Base-by-base conservation (phyloP, 1,139 yeast species). In the Geotrichum siamense region DNA sequence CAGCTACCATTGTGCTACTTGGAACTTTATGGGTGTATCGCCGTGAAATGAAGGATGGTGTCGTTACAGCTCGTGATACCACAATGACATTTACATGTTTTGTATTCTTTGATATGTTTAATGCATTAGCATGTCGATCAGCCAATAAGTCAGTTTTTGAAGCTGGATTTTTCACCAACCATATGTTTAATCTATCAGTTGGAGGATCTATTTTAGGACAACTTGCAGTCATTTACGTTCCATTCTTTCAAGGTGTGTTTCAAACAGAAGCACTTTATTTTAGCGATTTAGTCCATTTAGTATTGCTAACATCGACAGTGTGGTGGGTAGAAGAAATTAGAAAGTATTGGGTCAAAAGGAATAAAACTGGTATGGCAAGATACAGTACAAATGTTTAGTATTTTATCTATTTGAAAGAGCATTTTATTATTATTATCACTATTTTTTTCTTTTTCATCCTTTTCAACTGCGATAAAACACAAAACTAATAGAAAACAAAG, bases 31-130 rank as follows among this genome's bases (percentile, higher is more conserved):
- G 80, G 59, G 83, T 91, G 23, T 91, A 86, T 60, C 69, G 84
- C 41, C 75, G 76, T 50, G 96, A 89, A 63, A 84, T 87, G 91
- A 38, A 39, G 16, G 93, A 84, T 59, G 79, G 81, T 46, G 74
- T 74, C 51, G 79, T 89, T 47, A 86, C 96, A 3, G 81, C 91
- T 12, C 81, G 97, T 64, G 97, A 89, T 61, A 89, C 97, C 12
- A 91, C 98, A n/a, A 89, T 91, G 96, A 87, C 97, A 0, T 91
- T 91, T 59, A 91, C 97, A 0, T 85, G 97, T 61, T 91, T 91
- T 65, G 97, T 91, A 10, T 70, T 89, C 47, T 91, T 79, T 58
- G 98, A 91, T 63, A 83, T 91, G 94, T 91, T 91, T 68, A 91
- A 87, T 62, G 98, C 97, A 0, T 71, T 91, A 52, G 70, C 95